These are phyloP conservation scores for Amesomyces nigricolor DNA, from an alignment of 2,329 filamentous ascomycete species.

Conservation along the genomic window DNA sequence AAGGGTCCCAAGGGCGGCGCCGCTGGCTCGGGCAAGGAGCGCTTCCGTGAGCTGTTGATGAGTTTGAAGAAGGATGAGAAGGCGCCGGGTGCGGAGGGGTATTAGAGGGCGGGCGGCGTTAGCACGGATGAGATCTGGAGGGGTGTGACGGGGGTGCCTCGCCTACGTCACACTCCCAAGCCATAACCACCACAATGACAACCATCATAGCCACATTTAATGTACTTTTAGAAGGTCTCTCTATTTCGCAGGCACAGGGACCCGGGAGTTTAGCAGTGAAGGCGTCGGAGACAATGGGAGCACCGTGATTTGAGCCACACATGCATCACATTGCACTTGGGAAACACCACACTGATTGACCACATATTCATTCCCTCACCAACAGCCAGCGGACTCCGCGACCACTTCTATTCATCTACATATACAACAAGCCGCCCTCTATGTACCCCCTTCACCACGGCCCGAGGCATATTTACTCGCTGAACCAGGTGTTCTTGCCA, in stretches of 20 bases:
- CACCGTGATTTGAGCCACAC: neutral
- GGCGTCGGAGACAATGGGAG: conserved; percentile 16
- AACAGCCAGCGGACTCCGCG: neutral
- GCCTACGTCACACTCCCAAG: neutral
- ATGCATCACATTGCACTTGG: conserved; percentile 8
- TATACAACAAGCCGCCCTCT: conserved; percentile 14
- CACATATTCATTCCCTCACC: neutral
- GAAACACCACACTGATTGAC: conserved; percentile 5
- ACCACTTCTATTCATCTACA: conserved; percentile 14
- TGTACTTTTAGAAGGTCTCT: conserved; percentile 23
- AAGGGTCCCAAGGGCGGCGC: conserved; percentile 85
- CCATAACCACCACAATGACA: conserved; percentile 10
- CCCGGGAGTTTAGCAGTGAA: conserved; percentile 13
- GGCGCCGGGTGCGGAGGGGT: conserved; percentile 60
- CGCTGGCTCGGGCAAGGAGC: conserved; percentile 87
- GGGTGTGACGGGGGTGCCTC: neutral
- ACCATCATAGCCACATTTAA: conserved; percentile 9
- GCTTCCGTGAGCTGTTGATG: conserved; percentile 84
- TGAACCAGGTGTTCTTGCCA: conserved; percentile 76
- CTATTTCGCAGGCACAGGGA: conserved; percentile 13
- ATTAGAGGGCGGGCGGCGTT: conserved; percentile 35
- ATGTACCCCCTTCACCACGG: neutral
- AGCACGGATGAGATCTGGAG: conserved; percentile 3
- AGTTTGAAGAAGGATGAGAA: conserved; percentile 92
- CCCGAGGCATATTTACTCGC: conserved; percentile 39